Conservation (phyloP, 306 rosid genomes). For the Medicago arabica region DNA sequence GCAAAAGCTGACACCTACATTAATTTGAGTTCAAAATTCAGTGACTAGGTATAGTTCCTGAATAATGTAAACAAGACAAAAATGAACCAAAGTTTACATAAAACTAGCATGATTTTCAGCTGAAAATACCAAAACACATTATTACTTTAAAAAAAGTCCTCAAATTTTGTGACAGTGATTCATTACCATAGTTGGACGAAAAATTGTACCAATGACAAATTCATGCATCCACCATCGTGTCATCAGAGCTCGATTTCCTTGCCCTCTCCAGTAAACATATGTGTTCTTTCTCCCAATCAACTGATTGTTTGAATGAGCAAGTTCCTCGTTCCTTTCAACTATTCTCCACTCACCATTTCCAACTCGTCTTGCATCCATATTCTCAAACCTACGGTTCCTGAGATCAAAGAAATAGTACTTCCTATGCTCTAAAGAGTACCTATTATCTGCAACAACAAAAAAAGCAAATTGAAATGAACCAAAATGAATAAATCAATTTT, state of each 20-base stretch:
- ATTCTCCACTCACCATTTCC: conserved; percentile 69
- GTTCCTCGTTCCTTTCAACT: conserved; percentile 40
- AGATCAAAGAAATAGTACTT: conserved; percentile 53
- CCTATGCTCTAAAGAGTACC: conserved; percentile 41
- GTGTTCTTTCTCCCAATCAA: conserved; percentile 53
- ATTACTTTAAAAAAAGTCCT: background rate
- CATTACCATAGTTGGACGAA: conserved; percentile 42
- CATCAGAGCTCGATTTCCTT: background rate
- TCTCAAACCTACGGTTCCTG: background rate
- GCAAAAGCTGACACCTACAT: conserved; percentile 54
- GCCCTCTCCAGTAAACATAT: conserved; percentile 42
- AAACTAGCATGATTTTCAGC: background rate
- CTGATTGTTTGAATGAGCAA: background rate
- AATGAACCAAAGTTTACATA: background rate
- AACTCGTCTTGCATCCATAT: conserved; percentile 29
- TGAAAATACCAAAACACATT: background rate
- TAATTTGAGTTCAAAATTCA: background rate
- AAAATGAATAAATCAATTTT: background rate
- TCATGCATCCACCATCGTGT: conserved; percentile 69
- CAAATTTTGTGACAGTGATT: background rate
- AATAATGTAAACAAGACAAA: too few species aligned
- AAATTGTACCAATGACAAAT: conserved; percentile 26
- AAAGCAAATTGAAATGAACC: background rate
- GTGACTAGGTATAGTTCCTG: background rate
- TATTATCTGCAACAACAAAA: conserved; percentile 34